A percentile compares a stretch with the other conserved stretches of the same genome.
Conservation (phyloP, 345 rosid species). For the Acer negundo region DNA sequence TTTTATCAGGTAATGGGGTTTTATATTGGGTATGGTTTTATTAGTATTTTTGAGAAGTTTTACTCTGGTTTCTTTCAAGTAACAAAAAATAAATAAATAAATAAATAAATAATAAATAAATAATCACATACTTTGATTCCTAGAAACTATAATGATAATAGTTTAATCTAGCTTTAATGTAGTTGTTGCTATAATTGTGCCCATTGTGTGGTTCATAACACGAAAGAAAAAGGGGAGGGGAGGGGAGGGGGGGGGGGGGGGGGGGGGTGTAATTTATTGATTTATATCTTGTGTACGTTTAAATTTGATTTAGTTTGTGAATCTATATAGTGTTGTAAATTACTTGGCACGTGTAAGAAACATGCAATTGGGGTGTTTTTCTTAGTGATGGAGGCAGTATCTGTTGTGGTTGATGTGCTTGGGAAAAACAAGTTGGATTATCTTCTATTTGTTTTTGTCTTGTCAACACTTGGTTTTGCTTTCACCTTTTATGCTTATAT, state of each 20-base stretch:
- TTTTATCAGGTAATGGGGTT: neutral
- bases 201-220: neutral
- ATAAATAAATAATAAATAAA: too few species aligned
- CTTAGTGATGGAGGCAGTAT: neutral
- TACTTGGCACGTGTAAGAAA: neutral
- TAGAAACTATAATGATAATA: neutral
- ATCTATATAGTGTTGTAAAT: neutral
- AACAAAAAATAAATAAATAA: too few species aligned
- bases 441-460: neutral
- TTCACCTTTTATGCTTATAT: neutral
- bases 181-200: neutral
- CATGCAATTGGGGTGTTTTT: neutral
- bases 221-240: too few species aligned
- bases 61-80: neutral
- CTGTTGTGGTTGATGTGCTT: neutral
- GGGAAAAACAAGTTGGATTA: neutral
- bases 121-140: neutral
- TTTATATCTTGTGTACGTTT: too few species aligned
- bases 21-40: neutral
- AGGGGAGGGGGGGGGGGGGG: too few species aligned
- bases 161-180: neutral
- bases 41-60: neutral
- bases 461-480: constrained; percentile 7
- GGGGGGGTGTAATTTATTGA: too few species aligned
- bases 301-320: too few species aligned